These are phyloP conservation scores for Sphagnum magellanicum DNA, from an alignment of 228 moss, liverwort and hornwort species.

Conservation along the genomic window DNA sequence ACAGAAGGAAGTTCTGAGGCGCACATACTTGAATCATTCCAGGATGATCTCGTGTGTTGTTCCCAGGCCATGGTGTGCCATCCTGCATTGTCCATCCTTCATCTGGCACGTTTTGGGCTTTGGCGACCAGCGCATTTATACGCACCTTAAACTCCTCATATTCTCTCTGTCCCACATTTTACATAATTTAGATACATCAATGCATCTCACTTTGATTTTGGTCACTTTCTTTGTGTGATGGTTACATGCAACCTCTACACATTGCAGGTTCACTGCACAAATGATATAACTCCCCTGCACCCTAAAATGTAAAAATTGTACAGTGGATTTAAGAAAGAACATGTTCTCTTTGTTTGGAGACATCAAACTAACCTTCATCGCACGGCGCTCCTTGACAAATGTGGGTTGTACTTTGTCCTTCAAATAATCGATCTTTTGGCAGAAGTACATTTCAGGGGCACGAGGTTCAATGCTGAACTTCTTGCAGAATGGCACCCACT, in stretches of 20 bases:
- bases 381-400: conserved; percentile 76
- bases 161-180: conserved; percentile 40
- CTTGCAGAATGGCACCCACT: conserved; percentile 87
- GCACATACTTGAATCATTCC: conserved; percentile 72
- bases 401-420: conserved; percentile 78
- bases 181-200: not conserved
- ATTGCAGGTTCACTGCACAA: too few species aligned
- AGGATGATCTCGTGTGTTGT: conserved; percentile 71
- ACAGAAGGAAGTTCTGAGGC: too few species aligned
- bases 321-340: too few species aligned
- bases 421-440: conserved; percentile 77
- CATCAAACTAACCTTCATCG: conserved; percentile 55
- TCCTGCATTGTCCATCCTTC: conserved; percentile 81
- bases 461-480: conserved; percentile 78
- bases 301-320: too few species aligned
- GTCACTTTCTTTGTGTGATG: too few species aligned
- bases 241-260: too few species aligned
- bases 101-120: conserved; percentile 58
- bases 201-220: too few species aligned
- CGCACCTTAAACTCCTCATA: conserved; percentile 77
- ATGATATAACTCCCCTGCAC: too few species aligned
- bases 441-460: conserved; percentile 74
- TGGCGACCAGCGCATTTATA: conserved; percentile 64
- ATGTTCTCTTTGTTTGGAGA: not conserved
- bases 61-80: conserved; percentile 74